Evolutionary conservation across 2,329 filamentous ascomycete species (phyloP), one percentile per base, ranked within the genome.

Genomic region (Botrytis porri): DNA sequence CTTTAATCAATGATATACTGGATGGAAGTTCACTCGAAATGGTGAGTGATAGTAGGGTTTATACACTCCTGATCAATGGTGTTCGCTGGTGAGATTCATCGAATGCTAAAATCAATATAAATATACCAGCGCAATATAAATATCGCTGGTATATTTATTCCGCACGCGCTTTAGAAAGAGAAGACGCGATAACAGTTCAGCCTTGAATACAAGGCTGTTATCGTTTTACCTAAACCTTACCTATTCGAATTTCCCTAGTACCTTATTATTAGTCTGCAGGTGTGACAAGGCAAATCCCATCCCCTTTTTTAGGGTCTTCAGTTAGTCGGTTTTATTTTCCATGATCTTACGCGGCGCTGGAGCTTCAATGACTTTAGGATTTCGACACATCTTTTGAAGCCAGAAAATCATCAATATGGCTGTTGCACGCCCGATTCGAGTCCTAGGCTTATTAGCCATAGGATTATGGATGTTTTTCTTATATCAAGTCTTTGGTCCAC

Each of bases 391-490:
- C 57, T 63, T 59, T 73, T 57, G 51, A 74, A 76, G 74, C 45
- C 72, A 73, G 75, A 73, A 73, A 75, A 73, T 74, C 76, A 75
- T 73, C 75, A 88, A 78, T 77, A 97, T 97, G 94, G 93, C 92
- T 80, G 86, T 97, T 81, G 93, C 94, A 80, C 91, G 91, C 85
- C 93, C 94, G 73, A 91, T 97, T 81, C 90, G 95, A 83, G 89
- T 92, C 80, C 85, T 97, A 80, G 92, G 89, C 77, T 87, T 92
- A 76, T 85, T 89, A 75, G 93, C 91, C 76, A 84, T 93, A 78
- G 82, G 92, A 75, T 84, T 97, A 77, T 92, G 93, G 85, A 86
- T 93, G 75, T 94, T 95, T 82, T 89, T 97, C 79, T 83, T 97
- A 76, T 91, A 93, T 77, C 91, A 93, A 80, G 85, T 96, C 78